phyloP scores from a whole-genome alignment of 2,329 filamentous ascomycete genomes.

The Alternaria conjuncta region DNA sequence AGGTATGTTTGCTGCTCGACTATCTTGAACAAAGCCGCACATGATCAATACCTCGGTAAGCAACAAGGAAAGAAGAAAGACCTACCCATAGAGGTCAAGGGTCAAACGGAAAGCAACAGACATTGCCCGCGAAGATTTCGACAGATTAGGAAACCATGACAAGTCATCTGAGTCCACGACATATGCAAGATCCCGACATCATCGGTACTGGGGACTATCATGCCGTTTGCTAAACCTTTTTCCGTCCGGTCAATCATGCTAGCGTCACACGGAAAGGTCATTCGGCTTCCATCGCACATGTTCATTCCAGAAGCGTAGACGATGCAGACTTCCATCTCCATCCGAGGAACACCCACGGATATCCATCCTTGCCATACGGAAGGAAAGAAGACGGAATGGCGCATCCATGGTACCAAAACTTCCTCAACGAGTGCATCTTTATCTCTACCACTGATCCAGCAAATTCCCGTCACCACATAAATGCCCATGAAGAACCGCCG shows the following conservation, averaged over 20 bases:
- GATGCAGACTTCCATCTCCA: neutral
- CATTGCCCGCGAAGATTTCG: neutral
- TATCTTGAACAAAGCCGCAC: neutral
- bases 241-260: neutral
- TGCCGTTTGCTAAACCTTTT: neutral
- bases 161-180: neutral
- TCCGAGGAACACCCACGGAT: neutral
- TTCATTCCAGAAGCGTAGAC: neutral
- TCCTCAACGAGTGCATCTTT: neutral
- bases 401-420: fast-evolving
- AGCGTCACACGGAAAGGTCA: neutral
- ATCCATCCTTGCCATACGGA: neutral
- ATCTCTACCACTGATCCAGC: neutral
- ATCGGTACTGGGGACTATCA: neutral
- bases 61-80: neutral
- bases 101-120: neutral
- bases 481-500: neutral
- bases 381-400: neutral
- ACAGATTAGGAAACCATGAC: neutral
- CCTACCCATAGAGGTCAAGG: neutral
- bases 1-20: neutral
- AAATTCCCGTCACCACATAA: neutral
- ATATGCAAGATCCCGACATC: neutral
- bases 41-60: neutral
- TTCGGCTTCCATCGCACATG: neutral